A percentile compares a stretch with the other conserved stretches of the same genome.
phyloP scores from a whole-genome alignment of 2,329 filamentous ascomycete genomes.

The Parascedosporium putredinis region DNA sequence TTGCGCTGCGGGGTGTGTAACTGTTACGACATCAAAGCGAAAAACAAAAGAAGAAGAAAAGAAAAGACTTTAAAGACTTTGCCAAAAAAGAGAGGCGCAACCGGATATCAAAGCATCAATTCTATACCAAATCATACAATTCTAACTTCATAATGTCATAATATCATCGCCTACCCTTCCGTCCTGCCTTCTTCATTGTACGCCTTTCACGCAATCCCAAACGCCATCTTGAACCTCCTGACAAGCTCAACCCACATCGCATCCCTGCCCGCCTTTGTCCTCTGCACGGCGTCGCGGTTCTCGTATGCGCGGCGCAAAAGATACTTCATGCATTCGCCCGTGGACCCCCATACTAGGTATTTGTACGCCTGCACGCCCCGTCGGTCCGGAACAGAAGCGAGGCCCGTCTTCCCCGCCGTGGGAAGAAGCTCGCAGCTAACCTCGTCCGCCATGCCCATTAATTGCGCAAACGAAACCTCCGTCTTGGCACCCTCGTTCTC shows the following conservation, averaged over 20 bases:
- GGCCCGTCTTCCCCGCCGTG: neutral
- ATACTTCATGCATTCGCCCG: slow-evolving; percentile 79
- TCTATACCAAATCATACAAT: neutral
- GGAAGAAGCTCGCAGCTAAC: slow-evolving; percentile 56
- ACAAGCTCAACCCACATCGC: slow-evolving; percentile 53
- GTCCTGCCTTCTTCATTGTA: neutral
- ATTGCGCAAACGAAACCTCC: slow-evolving; percentile 47
- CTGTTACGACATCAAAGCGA: slow-evolving; percentile 3
- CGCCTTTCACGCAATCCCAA: slow-evolving; percentile 29
- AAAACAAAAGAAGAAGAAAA: slow-evolving; percentile 5
- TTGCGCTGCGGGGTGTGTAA: slow-evolving; percentile 39
- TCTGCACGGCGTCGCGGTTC: slow-evolving; percentile 59
- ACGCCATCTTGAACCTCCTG: slow-evolving; percentile 37
- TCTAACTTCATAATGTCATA: neutral
- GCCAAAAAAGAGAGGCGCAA: slow-evolving; percentile 8
- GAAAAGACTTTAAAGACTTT: neutral
- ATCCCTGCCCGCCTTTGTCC: slow-evolving; percentile 50
- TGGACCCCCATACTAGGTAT: slow-evolving; percentile 60
- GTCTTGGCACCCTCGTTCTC: slow-evolving; percentile 31
- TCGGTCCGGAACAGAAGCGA: neutral
- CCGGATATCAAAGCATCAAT: neutral
- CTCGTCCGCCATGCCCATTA: slow-evolving; percentile 94
- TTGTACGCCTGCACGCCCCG: slow-evolving; percentile 41
- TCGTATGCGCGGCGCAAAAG: slow-evolving; percentile 53
- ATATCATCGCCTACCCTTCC: neutral